A percentile compares a stretch with the other conserved stretches of the same genome.
These are phyloP conservation scores for Myochromella boudieri DNA, from an alignment of 768 basidiomycete species.

Conservation along the genomic window DNA sequence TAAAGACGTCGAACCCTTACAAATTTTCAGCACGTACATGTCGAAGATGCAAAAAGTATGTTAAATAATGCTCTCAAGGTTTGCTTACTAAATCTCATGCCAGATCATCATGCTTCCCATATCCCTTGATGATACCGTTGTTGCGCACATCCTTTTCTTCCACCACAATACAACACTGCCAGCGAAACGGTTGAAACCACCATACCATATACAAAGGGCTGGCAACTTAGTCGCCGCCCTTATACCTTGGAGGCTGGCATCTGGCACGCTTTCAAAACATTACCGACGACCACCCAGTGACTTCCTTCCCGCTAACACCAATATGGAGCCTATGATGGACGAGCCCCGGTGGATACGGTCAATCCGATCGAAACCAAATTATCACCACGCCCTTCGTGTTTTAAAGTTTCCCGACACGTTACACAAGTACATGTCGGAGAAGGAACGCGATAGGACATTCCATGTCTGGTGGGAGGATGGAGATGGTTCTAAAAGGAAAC, in stretches of 20 bases:
- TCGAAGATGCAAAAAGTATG: constrained; percentile 45
- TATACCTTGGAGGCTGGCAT: constrained; percentile 45
- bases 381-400: constrained; percentile 40
- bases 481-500: constrained; percentile 26
- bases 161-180: constrained; percentile 35
- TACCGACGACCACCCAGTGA: constrained; percentile 21
- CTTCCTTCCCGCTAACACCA: constrained; percentile 17
- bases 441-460: constrained; percentile 35
- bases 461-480: constrained; percentile 45
- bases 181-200: constrained; percentile 40
- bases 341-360: constrained; percentile 20
- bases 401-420: constrained; percentile 49
- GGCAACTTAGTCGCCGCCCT: constrained; percentile 41
- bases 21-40: constrained; percentile 46
- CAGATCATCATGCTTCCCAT: constrained; percentile 53
- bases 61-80: constrained; percentile 6
- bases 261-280: constrained; percentile 28
- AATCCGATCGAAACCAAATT: constrained; percentile 24
- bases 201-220: constrained; percentile 28
- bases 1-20: constrained; percentile 38
- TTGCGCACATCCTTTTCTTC: constrained; percentile 60
- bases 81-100: constrained; percentile 4
- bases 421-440: constrained; percentile 42
- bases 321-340: constrained; percentile 19
- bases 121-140: constrained; percentile 42